A percentile compares a stretch with the other conserved stretches of the same genome.
Evolutionary conservation across 2,329 filamentous ascomycete species (phyloP).

Genomic region (Xylariaceae sp.): DNA sequence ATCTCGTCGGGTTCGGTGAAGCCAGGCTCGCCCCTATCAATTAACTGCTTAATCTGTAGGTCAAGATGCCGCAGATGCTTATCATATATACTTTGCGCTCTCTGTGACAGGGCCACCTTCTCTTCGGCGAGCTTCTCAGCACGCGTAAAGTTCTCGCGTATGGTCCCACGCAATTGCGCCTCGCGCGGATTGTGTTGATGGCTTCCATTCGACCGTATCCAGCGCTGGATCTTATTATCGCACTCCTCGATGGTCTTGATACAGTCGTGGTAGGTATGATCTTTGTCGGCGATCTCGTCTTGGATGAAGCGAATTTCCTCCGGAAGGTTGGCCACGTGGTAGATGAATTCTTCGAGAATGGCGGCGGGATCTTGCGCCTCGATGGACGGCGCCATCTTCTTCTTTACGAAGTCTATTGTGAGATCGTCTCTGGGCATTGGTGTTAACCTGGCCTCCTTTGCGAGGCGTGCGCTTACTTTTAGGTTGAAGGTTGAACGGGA

Average conservation of each 20-base stretch:
- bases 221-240: slow-evolving; percentile 72
- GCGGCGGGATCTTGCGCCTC: slow-evolving; percentile 60
- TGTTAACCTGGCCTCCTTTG: slow-evolving; percentile 46
- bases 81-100: slow-evolving; percentile 54
- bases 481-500: neutral
- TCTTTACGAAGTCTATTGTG: slow-evolving; percentile 62
- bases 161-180: slow-evolving; percentile 58
- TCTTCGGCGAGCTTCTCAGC: slow-evolving; percentile 68
- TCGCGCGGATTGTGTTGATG: slow-evolving; percentile 71
- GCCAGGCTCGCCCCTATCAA: slow-evolving; percentile 56
- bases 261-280: slow-evolving; percentile 64
- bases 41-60: slow-evolving; percentile 54
- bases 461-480: slow-evolving; percentile 22
- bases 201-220: slow-evolving; percentile 71
- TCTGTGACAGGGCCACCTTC: slow-evolving; percentile 65
- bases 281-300: slow-evolving; percentile 77
- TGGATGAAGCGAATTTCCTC: slow-evolving; percentile 79
- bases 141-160: slow-evolving; percentile 61
- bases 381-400: slow-evolving; percentile 54
- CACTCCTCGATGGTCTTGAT: slow-evolving; percentile 63
- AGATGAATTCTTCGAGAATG: slow-evolving; percentile 74
- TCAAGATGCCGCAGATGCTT: slow-evolving; percentile 60
- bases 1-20: slow-evolving; percentile 58
- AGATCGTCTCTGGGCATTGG: slow-evolving; percentile 68
- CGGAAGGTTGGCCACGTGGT: slow-evolving; percentile 69